A percentile compares a stretch with the other conserved stretches of the same genome.
Evolutionary conservation across 225 moss, liverwort and hornwort genomes (phyloP).

Genomic region (Marchantia polymorpha): DNA sequence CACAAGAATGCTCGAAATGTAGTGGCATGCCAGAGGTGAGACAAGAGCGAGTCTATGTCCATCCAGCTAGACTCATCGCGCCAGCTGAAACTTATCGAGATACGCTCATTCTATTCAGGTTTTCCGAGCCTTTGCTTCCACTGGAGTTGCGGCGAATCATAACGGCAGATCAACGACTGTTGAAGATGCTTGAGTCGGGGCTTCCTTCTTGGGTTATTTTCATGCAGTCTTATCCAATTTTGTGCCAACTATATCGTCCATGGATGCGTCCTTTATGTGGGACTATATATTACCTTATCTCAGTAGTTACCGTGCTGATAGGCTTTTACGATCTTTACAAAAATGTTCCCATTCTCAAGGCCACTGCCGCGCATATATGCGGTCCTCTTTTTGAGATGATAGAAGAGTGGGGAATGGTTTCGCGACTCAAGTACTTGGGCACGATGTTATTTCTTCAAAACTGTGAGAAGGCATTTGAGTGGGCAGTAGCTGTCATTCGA

Average conservation of each 20-base stretch:
- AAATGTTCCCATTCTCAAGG: constrained; percentile 86
- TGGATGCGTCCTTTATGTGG: constrained; percentile 93
- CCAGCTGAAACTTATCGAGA: constrained; percentile 63
- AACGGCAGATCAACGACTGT: constrained; percentile 61
- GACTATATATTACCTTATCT: constrained; percentile 73
- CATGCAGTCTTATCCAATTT: constrained; percentile 85
- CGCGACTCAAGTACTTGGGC: constrained; percentile 75
- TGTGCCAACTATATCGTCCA: constrained; percentile 76
- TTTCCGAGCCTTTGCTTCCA: constrained; percentile 73
- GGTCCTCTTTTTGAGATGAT: constrained; percentile 87
- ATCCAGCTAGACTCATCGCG: constrained; percentile 48
- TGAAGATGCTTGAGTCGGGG: constrained; percentile 91
- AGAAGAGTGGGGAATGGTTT: constrained; percentile 90
- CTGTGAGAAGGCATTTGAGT: constrained; percentile 82
- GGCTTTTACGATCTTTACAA: constrained; percentile 95
- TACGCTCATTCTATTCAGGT: constrained; percentile 67
- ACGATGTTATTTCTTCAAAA: constrained; percentile 88
- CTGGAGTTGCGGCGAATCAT: constrained; percentile 68
- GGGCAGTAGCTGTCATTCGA: constrained; percentile 61
- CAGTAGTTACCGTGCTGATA: constrained; percentile 75
- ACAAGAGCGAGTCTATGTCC: constrained; percentile 28
- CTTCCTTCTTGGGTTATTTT: constrained; percentile 88
- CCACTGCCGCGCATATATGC: constrained; percentile 79
- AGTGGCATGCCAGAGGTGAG: constrained; percentile 25
- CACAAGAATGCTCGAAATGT: constrained; percentile 33